phyloP scores from a whole-genome alignment of 1,139 yeast species.

The Pneumocystis wakefieldiae region DNA sequence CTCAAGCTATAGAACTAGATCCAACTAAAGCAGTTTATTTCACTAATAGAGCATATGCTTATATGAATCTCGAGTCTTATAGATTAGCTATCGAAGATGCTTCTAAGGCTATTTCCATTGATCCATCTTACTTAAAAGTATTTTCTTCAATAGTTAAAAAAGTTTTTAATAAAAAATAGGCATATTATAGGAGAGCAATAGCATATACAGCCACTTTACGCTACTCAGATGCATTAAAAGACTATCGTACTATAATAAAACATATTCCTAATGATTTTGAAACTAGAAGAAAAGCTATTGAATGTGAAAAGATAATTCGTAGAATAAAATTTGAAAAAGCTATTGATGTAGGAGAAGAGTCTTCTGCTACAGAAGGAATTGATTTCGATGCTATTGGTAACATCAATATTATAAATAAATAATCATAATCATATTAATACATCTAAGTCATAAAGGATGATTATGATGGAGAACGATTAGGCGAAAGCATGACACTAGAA shows the following conservation, averaged over 20 bases:
- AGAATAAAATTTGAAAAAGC: slow-evolving; percentile 76
- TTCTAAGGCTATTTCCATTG: slow-evolving; percentile 50
- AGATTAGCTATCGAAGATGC: slow-evolving; percentile 76
- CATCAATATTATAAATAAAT: neutral
- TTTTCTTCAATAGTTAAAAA: neutral
- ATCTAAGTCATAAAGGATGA: slow-evolving; percentile 32
- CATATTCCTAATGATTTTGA: slow-evolving; percentile 54
- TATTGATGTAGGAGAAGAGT: slow-evolving; percentile 53
- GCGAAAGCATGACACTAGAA: slow-evolving; percentile 28
- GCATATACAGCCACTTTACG: slow-evolving; percentile 64
- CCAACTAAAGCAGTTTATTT: slow-evolving; percentile 54
- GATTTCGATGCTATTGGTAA: slow-evolving; percentile 13
- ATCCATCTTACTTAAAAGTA: slow-evolving; percentile 47
- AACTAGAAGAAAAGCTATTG: slow-evolving; percentile 49
- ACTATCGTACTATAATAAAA: slow-evolving; percentile 49
- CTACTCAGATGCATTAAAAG: slow-evolving; percentile 58
- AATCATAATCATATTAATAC: neutral
- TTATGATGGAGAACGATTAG: slow-evolving; percentile 52
- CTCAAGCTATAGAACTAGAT: slow-evolving; percentile 62
- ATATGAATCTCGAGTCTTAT: slow-evolving; percentile 70
- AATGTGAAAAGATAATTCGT: slow-evolving; percentile 53
- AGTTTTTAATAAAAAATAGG: slow-evolving; percentile 16
- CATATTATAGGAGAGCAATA: slow-evolving; percentile 68
- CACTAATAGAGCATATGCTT: slow-evolving; percentile 84
- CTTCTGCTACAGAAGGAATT: slow-evolving; percentile 17